Evolutionary conservation across 169 alveolate species (phyloP), one percentile per base, ranked within the genome.

Genomic region (Plasmodium inui): DNA sequence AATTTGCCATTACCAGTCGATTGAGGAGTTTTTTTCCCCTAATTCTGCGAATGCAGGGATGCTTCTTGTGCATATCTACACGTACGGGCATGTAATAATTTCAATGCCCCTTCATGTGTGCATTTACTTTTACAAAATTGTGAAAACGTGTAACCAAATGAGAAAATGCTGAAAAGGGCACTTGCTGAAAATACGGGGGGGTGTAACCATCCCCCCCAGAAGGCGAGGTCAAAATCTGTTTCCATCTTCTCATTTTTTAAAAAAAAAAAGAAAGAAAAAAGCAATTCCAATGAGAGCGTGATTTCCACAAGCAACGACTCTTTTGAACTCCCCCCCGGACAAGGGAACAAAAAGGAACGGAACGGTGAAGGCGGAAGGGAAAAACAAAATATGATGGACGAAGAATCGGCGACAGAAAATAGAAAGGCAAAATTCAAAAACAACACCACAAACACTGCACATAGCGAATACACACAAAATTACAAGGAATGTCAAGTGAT

Each of bases 221-320:
- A 70, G 70, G 85, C 39, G 34, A 74, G 85, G 30, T 78, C 79
- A 8, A 86, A 86, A 86, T 73, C 86, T 57, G 81, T 30, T 71
- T 84, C 93, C 9, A 74, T 74, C 46, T 86, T 86, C 34, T 86
- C 82, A 17, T 70, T 86, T 86, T 86, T 86, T 74, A 76, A 86
- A 57, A 86, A 86, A 50, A 50, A 50, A 76, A 73, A 76, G 61
- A 86, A 55, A 73, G 41, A 86, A 50, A 74, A 50, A 55, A 76
- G 57, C 28, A 53, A 76, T 32, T 67, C 86, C 26, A 19, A 30
- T 44, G 53, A 76, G 44, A 74, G 85, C 34, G 82, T 78, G 9
- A 84, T 70, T 70, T 70, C 83, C 74, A 84, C 67, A 17, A 39
- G 78, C 67, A 74, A 50, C 7, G 26, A 86, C 41, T 50, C 76